phyloP scores from a whole-genome alignment of 306 rosid species.

The Rosa persica region DNA sequence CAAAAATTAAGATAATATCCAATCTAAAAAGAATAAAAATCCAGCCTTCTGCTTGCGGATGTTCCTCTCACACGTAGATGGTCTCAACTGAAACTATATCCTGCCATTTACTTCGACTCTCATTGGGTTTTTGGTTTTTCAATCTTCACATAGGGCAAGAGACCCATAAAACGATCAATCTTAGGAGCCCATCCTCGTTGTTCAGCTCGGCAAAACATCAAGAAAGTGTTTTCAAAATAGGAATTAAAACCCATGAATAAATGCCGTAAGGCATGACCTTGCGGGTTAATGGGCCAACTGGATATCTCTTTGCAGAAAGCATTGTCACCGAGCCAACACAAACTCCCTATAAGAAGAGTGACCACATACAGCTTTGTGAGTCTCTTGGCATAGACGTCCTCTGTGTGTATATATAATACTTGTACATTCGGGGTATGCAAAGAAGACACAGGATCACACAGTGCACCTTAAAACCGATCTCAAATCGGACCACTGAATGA shows the following conservation, averaged over 20 bases:
- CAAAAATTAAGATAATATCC: slow-evolving; percentile 20
- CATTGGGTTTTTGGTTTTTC: slow-evolving; percentile 67
- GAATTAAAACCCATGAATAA: slow-evolving; percentile 70
- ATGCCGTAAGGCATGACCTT: slow-evolving; percentile 91
- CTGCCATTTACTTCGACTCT: slow-evolving; percentile 25
- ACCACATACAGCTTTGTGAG: slow-evolving; percentile 56
- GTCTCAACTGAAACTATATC: slow-evolving; percentile 28
- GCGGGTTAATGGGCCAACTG: slow-evolving; percentile 59
- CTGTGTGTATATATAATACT: slow-evolving; percentile 69
- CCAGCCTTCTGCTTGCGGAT: slow-evolving; percentile 30
- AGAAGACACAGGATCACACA: slow-evolving; percentile 62
- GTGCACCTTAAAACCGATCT: slow-evolving; percentile 70
- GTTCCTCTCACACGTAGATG: slow-evolving; percentile 26
- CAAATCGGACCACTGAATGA: slow-evolving; percentile 58
- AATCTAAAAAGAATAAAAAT: slow-evolving; percentile 13
- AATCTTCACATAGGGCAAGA: slow-evolving; percentile 76
- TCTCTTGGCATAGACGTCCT: slow-evolving; percentile 54
- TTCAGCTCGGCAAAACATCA: slow-evolving; percentile 91
- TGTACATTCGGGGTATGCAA: slow-evolving; percentile 89
- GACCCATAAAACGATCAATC: slow-evolving; percentile 53
- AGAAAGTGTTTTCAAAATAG: slow-evolving; percentile 76
- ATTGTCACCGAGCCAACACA: slow-evolving; percentile 62
- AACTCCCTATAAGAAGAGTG: slow-evolving; percentile 58
- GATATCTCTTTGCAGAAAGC: slow-evolving; percentile 68
- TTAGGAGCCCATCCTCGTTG: slow-evolving; percentile 73